phyloP scores from a whole-genome alignment of 148 eudicot species.

The Polygonum aviculare region DNA sequence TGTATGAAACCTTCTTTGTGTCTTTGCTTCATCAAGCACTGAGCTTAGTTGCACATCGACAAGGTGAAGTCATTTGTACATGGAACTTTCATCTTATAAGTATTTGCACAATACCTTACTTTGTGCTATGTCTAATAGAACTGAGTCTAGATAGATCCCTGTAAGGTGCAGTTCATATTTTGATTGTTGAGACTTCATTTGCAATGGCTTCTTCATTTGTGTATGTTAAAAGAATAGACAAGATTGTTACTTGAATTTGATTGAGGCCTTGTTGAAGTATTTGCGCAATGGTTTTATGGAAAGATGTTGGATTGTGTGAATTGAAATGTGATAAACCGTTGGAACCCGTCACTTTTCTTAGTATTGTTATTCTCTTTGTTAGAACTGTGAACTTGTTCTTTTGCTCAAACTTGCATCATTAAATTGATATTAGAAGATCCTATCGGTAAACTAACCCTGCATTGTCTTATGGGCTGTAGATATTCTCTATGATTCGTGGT shows the following conservation, averaged over 20 bases:
- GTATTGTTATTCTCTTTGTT: background rate
- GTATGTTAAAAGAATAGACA: no score
- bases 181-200: no score
- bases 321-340: no score
- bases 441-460: background rate
- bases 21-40: background rate
- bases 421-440: background rate
- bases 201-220: no score
- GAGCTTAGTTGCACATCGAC: background rate
- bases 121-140: no score
- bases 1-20: background rate
- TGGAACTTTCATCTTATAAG: background rate
- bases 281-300: no score
- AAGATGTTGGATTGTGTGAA: no score
- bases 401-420: background rate
- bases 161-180: no score
- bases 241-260: no score
- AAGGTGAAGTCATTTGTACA: background rate
- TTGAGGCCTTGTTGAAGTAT: no score
- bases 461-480: conserved; percentile 28
- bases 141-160: no score
- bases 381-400: background rate
- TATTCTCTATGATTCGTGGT: conserved; percentile 71
- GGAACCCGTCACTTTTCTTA: background rate
- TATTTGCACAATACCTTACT: background rate